Conservation (phyloP, 1,284 basidiomycete species). For the Tetrapyrgos nigripes region DNA sequence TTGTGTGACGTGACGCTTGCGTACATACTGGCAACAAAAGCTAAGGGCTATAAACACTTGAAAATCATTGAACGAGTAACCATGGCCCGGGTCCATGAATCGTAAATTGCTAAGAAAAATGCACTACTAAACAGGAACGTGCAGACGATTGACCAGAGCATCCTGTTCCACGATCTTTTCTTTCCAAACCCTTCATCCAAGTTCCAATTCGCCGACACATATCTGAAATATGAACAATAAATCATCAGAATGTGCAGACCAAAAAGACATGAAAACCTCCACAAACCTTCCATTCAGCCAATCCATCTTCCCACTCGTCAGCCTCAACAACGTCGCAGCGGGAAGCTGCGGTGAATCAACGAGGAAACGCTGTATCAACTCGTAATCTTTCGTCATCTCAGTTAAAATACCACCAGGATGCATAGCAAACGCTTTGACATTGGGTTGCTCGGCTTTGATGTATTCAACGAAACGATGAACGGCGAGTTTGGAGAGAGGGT, state of each 20-base stretch:
- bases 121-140: not conserved
- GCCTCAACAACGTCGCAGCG: conserved; percentile 3
- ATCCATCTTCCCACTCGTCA: conserved; percentile 7
- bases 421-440: not conserved
- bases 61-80: too few relatives aligned
- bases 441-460: conserved; percentile 1
- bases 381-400: not conserved
- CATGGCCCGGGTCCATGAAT: too few relatives aligned
- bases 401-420: conserved; percentile 5
- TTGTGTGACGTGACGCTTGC: too few relatives aligned
- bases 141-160: not conserved
- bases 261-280: not conserved
- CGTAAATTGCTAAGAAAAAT: too few relatives aligned
- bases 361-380: not conserved
- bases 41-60: too few relatives aligned
- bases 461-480: conserved; percentile 5
- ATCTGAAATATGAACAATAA: not conserved
- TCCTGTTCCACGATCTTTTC: conserved; percentile 1
- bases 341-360: conserved; percentile 3
- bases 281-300: conserved; percentile 7
- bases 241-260: not conserved
- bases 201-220: conserved; percentile 5
- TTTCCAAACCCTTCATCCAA: conserved; percentile 5
- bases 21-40: too few relatives aligned
- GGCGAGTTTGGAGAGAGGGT: conserved; percentile 1